phyloP scores from a whole-genome alignment of 2,329 filamentous ascomycete genomes.

The Trichophyton verrucosum region DNA sequence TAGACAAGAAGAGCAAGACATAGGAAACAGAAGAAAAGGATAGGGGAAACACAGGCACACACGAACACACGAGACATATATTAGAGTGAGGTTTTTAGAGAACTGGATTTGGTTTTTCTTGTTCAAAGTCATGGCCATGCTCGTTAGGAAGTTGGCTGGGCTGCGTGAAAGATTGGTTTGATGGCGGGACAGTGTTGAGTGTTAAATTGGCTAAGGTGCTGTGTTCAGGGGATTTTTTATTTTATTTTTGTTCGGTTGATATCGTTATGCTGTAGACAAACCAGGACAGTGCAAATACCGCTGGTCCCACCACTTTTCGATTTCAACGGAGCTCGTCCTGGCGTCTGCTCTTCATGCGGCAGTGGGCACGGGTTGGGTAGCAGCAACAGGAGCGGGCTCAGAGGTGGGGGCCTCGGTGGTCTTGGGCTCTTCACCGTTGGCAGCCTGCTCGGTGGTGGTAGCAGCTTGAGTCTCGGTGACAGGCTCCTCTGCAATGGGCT shows the following conservation, averaged over 20 bases:
- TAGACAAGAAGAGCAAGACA: conserved; percentile 6
- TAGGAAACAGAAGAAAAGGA: conserved; percentile 4
- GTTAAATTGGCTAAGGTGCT: background rate
- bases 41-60: background rate
- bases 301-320: conserved; percentile 32
- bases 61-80: background rate
- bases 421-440: conserved; percentile 14
- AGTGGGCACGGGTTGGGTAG: conserved; percentile 30
- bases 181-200: background rate
- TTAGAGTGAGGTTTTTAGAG: conserved; percentile 2
- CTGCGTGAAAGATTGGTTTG: background rate
- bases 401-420: conserved; percentile 8
- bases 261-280: conserved; percentile 13
- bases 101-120: background rate
- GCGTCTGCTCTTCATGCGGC: conserved; percentile 29
- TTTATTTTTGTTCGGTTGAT: background rate
- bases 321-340: conserved; percentile 26
- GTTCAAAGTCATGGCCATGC: background rate
- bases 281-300: conserved; percentile 21
- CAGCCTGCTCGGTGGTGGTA: conserved; percentile 17
- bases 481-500: conserved; percentile 20
- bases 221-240: background rate
- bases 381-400: conserved; percentile 23
- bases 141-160: background rate
- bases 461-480: conserved; percentile 12